Evolutionary conservation across 306 rosid species (phyloP).

Genomic region (Ochetophila trinervis): DNA sequence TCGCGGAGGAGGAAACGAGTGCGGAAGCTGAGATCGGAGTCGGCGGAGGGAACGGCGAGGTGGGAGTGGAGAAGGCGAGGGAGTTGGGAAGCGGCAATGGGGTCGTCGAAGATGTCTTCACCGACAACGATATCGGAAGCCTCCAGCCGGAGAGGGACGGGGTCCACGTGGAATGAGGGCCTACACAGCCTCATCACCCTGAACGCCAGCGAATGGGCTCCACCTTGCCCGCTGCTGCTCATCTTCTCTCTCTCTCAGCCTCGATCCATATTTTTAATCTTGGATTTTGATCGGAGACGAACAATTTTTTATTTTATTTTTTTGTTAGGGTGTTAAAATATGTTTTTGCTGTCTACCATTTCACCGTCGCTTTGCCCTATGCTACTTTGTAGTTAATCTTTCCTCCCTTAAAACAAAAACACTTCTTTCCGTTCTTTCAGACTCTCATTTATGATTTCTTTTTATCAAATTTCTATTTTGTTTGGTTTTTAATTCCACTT

Average conservation of each 20-base stretch:
- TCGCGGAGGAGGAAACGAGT: conserved; percentile 72
- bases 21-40: conserved; percentile 69
- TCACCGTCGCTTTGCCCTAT: too few relatives aligned
- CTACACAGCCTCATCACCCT: conserved; percentile 89
- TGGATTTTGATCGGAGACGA: too few relatives aligned
- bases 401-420: too few relatives aligned
- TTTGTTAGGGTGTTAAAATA: too few relatives aligned
- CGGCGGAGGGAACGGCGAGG: conserved; percentile 18
- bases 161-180: conserved; percentile 82
- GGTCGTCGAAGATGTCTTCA: conserved; percentile 81
- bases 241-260: conserved; percentile 4
- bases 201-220: conserved; percentile 78
- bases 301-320: too few relatives aligned
- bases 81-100: conserved; percentile 43
- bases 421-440: too few relatives aligned
- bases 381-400: too few relatives aligned
- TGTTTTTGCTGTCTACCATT: too few relatives aligned
- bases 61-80: conserved; percentile 34
- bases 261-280: too few relatives aligned
- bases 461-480: too few relatives aligned
- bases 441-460: too few relatives aligned
- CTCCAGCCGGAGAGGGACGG: conserved; percentile 72
- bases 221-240: conserved; percentile 37
- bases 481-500: too few relatives aligned
- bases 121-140: conserved; percentile 81